Evolutionary conservation across 2,329 filamentous ascomycete genomes (phyloP).

Genomic region (Stemphylium lycopersici): DNA sequence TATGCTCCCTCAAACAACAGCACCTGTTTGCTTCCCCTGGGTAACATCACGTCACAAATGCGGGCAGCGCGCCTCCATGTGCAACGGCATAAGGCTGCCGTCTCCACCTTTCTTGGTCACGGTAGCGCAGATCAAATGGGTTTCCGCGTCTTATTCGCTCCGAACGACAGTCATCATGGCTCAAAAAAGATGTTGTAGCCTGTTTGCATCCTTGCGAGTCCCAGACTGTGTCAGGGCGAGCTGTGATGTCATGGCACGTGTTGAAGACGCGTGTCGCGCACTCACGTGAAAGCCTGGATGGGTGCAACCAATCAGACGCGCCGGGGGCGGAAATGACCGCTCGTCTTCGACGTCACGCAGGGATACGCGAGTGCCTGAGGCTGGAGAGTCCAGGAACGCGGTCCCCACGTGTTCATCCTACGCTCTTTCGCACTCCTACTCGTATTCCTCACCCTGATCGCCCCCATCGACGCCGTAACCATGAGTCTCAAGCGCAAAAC

Average conservation of each 20-base stretch:
- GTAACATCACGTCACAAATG: slow-evolving; percentile 26
- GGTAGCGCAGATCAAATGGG: slow-evolving; percentile 12
- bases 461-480: slow-evolving; percentile 17
- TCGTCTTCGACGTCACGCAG: slow-evolving; percentile 19
- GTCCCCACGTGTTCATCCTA: not conserved
- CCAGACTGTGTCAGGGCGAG: not conserved
- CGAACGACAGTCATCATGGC: not conserved
- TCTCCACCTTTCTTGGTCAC: slow-evolving; percentile 6
- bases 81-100: not conserved
- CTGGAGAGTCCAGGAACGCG: slow-evolving; percentile 9
- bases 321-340: slow-evolving; percentile 3
- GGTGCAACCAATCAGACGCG: slow-evolving; percentile 21
- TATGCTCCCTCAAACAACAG: slow-evolving; percentile 11
- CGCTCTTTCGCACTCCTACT: not conserved
- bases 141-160: slow-evolving; percentile 12
- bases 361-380: slow-evolving; percentile 17
- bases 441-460: not conserved
- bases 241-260: slow-evolving; percentile 30
- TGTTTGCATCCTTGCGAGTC: slow-evolving; percentile 21
- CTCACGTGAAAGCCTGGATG: slow-evolving; percentile 8
- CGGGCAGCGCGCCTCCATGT: slow-evolving; percentile 1
- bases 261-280: slow-evolving; percentile 18
- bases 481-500: slow-evolving; percentile 62
- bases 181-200: slow-evolving; percentile 12
- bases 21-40: slow-evolving; percentile 17